Base-by-base conservation (phyloP, 1,284 basidiomycete species). In the Nidula niveotomentosa region DNA sequence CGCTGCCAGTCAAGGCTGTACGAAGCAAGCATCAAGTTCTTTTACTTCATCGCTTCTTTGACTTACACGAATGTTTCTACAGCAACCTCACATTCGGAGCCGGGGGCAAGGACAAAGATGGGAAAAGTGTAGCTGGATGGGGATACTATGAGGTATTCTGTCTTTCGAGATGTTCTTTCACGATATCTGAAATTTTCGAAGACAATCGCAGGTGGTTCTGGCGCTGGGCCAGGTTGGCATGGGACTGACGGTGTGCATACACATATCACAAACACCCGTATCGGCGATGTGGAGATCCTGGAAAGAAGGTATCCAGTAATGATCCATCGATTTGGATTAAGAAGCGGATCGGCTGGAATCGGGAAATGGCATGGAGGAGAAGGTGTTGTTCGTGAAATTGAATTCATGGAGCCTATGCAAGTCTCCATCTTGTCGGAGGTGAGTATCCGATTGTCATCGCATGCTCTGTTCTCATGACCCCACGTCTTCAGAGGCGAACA, bases 251-350 rank as follows among this genome's bases (percentile, higher is more conserved):
- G 91, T 5, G 89, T 93, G 6, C 91, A 93, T 64, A 91, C 88
- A 1, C 93, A 96, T 67, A 97, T 97, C 71, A 97, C 95, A 4
- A 97, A 97, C 72, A 96, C 94, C 13, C 85, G 92, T 12, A 94
- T 94, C 59, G 92, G 93, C 15, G 96, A 97, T 62, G 89, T 94
- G 15, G 95, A 98, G 68, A 92, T 96, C 65, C 81, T 97, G 50
- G 94, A 97, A 72, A 82, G 94, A 47, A 85, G 94, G 37, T 95
- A 94, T 68, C 94, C 95, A 1, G 89, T 97, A 9, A 76, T 97
- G 61, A 67, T 97, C 23, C 90, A 92, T 64, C 81, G 84, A 61
- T 98, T 97, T 70, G 88, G 88, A 12, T 72, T 96, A 53, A 84
- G 95, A 8, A 70, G 81, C 13, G 88, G 83, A 18, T 93, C 90